Conservation (phyloP, 148 eudicot species). For the Cornus controversa region DNA sequence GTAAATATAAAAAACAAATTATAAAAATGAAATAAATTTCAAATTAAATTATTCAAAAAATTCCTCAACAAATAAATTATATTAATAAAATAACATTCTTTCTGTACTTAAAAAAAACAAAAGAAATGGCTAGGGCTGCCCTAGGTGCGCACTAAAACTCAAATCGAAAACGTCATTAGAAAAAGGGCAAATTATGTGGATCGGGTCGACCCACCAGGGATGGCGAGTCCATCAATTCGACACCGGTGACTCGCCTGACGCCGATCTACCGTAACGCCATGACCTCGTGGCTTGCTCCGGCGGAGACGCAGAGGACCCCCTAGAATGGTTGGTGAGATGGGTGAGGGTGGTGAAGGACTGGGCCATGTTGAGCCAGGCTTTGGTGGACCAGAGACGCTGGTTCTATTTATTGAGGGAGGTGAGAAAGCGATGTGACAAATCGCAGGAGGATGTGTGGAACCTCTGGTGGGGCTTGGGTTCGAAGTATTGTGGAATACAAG, state of each 20-base stretch:
- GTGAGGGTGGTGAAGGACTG: constrained; percentile 41
- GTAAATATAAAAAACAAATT: too few species aligned
- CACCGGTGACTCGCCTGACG: constrained; percentile 59
- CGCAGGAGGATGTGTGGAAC: constrained; percentile 82
- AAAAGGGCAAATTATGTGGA: constrained; percentile 74
- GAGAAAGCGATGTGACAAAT: constrained; percentile 58
- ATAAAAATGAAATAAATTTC: too few species aligned
- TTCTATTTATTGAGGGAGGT: constrained; percentile 56
- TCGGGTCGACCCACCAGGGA: constrained; percentile 84
- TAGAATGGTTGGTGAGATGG: constrained; percentile 55
- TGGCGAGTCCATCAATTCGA: constrained; percentile 82
- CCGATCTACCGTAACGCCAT: constrained; percentile 64
- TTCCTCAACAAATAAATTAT: too few species aligned
- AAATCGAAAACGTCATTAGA: constrained; percentile 74
- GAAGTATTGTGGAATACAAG: constrained; percentile 41
- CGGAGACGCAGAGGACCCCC: constrained; percentile 50
- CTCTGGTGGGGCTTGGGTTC: constrained; percentile 38
- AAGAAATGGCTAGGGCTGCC: too few species aligned
- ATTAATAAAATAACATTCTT: too few species aligned
- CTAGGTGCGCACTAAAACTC: constrained; percentile 63
- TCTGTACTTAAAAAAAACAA: too few species aligned
- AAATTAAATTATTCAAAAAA: too few species aligned
- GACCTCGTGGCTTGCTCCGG: constrained; percentile 86
- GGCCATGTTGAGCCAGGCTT: constrained; percentile 59
- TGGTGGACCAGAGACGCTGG: constrained; percentile 75